Base-by-base conservation (phyloP, 2,329 filamentous ascomycete genomes). In the Colletotrichum sp. region DNA sequence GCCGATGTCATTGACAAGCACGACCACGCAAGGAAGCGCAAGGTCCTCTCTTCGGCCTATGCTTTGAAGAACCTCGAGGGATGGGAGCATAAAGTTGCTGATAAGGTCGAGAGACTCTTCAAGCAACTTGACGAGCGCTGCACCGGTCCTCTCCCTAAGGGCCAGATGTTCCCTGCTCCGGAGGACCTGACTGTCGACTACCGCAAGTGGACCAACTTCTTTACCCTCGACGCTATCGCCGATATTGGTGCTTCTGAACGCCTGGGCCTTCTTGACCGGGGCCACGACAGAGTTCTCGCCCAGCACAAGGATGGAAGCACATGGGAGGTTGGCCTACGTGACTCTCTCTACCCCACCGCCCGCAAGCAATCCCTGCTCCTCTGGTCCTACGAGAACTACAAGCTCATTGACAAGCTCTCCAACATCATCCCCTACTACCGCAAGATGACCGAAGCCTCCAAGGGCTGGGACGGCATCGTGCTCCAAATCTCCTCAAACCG, bases 181-280 rank as follows among this genome's bases (percentile, higher is more conserved):
- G 79, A 82, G 32, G 87, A 89, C 64, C 70, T 89, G 21, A 88
- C 83, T 0, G 82, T 91, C 21, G 88, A 91, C 78, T 88, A 87
- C 70, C 86, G 89, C 6, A 82, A 83, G 8, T 91, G 86, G 86
- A 84, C 85, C 28, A 91, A 90, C 80, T 89, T 89, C 82, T 91
- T 91, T 80, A 89, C 88, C 0, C 83, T 91, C 16, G 89, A 91
- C 72, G 89, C 88, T 4, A 91, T 91, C 66, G 88, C 87, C 18
- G 88, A 91, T 69, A 91, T 91, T 79, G 89, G 89, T 2, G 82
- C 91, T 0, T 87, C 84, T 1, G 85, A 89, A 68, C 84, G 83
- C n/a, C 84, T 91, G 3, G 87, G 88, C 1, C 88, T 90, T 76
- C 83, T 91, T 3, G 89, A 90, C 60, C 79, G 82, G 26, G 89